These are phyloP conservation scores for Mesembryanthemum crystallinum DNA, from an alignment of 148 eudicot genomes.

Conservation along the genomic window DNA sequence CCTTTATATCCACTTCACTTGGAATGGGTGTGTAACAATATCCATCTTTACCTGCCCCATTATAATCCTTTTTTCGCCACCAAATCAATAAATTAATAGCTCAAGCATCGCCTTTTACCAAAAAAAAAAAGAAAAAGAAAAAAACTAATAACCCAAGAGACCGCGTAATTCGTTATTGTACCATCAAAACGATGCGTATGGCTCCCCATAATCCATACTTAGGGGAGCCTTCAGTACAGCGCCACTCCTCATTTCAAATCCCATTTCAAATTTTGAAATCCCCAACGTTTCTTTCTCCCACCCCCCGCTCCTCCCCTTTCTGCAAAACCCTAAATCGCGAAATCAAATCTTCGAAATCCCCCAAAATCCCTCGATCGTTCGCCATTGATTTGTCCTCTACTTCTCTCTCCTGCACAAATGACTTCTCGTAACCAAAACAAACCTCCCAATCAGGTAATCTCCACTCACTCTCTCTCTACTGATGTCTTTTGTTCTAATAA, in stretches of 20 bases:
- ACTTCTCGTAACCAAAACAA: constrained; percentile 47
- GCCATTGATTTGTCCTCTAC: not conserved
- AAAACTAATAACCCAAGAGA: no score
- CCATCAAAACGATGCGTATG: not conserved
- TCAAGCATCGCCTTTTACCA: no score
- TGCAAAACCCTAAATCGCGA: constrained; percentile 32
- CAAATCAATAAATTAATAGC: no score
- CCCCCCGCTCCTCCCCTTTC: not conserved
- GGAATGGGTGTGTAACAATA: no score
- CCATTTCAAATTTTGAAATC: constrained; percentile 30
- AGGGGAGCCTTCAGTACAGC: not conserved
- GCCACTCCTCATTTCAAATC: constrained; percentile 2
- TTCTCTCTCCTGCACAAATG: constrained; percentile 26
- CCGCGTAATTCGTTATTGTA: not conserved
- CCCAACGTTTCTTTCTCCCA: constrained; percentile 23
- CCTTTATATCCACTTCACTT: no score
- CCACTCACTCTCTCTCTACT: constrained; percentile 21
- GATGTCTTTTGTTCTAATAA: not conserved
- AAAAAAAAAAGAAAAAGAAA: no score
- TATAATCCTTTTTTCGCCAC: no score
- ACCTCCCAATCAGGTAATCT: constrained; percentile 46
- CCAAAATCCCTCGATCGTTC: not conserved
- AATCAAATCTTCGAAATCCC: constrained; percentile 18
- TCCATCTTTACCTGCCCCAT: no score
- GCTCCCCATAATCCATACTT: not conserved